Evolutionary conservation across 306 rosid genomes (phyloP), one percentile per base, ranked within the genome.

Genomic region (Trifolium fragiferum): DNA sequence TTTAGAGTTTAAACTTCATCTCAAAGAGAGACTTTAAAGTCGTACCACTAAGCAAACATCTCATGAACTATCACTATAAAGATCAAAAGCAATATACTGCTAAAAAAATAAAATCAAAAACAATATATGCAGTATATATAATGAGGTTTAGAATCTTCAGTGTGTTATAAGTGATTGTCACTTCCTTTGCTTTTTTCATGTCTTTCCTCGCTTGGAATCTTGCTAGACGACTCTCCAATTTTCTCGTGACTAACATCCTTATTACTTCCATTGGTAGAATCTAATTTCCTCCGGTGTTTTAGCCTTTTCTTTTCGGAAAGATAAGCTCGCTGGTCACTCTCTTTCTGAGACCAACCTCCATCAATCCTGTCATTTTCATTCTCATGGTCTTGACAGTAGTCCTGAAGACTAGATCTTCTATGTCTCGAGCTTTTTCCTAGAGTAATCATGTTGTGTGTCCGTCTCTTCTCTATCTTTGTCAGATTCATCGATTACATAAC

Each of bases 291-390:
- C 53, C 20, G 58, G 37, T 75, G 66, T 57, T 54, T 43, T 21
- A 60, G 68, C 68, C 78, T 80, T 69, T 80, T 78, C 62, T 78
- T 84, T 66, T 44, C 38, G 14, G 68, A 61, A 38, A 30, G 67
- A 66, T 35, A 60, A 63, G 76, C 41, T 73, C 10, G 50, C 43
- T 53, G 64, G 46, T 63, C 68, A 40, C 68, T 60, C 47, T 77
- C 77, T 74, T 66, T 37, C 33, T 40, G 69, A 7, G 84, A 60
- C 80, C 77, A 25, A 12, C 65, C 82, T 71, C 71, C 77, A 77
- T 79, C 86, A 57, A 61, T 80, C 51, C 80, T 61, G 20, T 23
- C 85, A 79, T 69, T 44, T 60, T 70, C 68, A 35, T 61, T 73
- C 72, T 80, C 76, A 15, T 20, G 40, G 76, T 78, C 76, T 41